Percentiles rank a stretch among this genome's conserved stretches.
Evolutionary conservation across 2,329 filamentous ascomycete species (phyloP).

Genomic region (Rhynchosporium agropyri): DNA sequence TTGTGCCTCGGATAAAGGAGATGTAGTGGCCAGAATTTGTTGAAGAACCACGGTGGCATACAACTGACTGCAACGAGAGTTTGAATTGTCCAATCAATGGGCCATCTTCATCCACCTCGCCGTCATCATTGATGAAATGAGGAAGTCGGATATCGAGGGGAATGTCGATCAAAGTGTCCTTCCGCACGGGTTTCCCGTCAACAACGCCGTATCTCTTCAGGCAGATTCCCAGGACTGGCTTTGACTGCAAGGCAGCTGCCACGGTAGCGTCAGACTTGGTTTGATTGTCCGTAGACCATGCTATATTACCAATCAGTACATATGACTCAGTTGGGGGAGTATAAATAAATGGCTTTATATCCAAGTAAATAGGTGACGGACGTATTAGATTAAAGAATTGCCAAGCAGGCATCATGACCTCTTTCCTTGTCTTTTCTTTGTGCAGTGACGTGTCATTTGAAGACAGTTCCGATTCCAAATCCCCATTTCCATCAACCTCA

Average conservation of each 20-base stretch:
- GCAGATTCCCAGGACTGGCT: constrained; percentile 89
- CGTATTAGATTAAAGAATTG: constrained; percentile 94
- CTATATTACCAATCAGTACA: constrained; percentile 51
- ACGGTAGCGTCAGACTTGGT: constrained; percentile 51
- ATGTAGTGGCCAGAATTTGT: constrained; percentile 92
- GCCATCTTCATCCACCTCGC: constrained; percentile 61
- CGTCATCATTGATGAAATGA: constrained; percentile 84
- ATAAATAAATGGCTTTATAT: constrained; percentile 32
- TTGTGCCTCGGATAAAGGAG: constrained; percentile 77
- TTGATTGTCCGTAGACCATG: constrained; percentile 77
- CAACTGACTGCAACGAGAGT: constrained; percentile 84
- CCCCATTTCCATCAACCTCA: constrained; percentile 38
- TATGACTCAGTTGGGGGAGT: constrained; percentile 9
- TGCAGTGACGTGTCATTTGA: constrained; percentile 30
- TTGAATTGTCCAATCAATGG: constrained; percentile 86
- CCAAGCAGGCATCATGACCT: constrained; percentile 95
- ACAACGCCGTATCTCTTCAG: constrained; percentile 86
- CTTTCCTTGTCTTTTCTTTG: constrained; percentile 59
- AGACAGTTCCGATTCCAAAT: neutral
- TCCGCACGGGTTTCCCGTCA: constrained; percentile 68
- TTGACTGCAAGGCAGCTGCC: constrained; percentile 78
- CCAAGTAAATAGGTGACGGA: constrained; percentile 51
- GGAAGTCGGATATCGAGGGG: constrained; percentile 81
- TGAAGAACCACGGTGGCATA: constrained; percentile 87
- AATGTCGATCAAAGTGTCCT: constrained; percentile 87